Evolutionary conservation across 306 rosid genomes (phyloP), one percentile per base, ranked within the genome.

Genomic region (Cicer pinnatifidum): DNA sequence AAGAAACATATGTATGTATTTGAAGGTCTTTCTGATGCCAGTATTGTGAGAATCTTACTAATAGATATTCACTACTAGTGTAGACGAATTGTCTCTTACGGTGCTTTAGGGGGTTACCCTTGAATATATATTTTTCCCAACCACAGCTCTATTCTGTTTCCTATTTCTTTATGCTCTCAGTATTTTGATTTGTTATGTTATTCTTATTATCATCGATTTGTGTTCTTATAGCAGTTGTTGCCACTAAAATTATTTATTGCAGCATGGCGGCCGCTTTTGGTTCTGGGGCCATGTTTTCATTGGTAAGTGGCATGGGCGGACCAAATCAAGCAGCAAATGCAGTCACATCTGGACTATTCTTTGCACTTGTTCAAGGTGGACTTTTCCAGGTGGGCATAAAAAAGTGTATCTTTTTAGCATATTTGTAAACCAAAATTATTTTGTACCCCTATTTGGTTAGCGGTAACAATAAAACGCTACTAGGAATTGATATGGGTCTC

Each of bases 221-320:
- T 60, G 75, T 79, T 76, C 78, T 69, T 64, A 58, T 41, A 46
- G 64, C 56, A 17, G 63, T 52, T 40, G 41, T 62, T 23, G 58
- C 16, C 37, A 45, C 53, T 19, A 40, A 43, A 17, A 41, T 48
- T 65, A n/a, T 78, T 17, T 51, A 43, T 66, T 76, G 80, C 93
- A 95, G 97, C 82, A 95, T 95, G 97, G 93, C 72, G 35, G 99
- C 97, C 56, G 99, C 97, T 58, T 95, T 95, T 88, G 99, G 99
- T 46, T 95, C 99, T 2, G 97, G 99, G 64, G 97, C 88, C 15
- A 78, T 85, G 84, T 95, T 95, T 81, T 87, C 99, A 33, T 62
- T 95, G 80, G 99, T 91, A 68, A 91, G 97, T 73, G 99, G 99
- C 75, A 72, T 91, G 86, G 97, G 97, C 58, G 99, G 96, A 48